Evolutionary conservation across 2,329 filamentous ascomycete species (phyloP).

Genomic region (Periconia sp.): DNA sequence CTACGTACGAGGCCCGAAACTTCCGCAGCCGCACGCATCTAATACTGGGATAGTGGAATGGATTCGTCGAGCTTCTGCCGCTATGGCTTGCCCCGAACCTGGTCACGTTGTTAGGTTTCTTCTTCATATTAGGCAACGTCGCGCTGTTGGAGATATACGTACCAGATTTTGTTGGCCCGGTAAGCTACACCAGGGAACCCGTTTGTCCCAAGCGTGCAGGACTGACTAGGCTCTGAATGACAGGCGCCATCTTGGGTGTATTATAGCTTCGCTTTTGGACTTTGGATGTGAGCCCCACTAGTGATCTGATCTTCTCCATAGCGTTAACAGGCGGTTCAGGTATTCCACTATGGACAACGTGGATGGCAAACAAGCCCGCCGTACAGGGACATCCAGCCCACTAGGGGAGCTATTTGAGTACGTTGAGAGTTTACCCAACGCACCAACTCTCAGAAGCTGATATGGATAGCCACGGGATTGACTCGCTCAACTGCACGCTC

Average conservation of each 20-base stretch:
- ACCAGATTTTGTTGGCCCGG: conserved; percentile 88
- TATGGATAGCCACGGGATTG: conserved; percentile 78
- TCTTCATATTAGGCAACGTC: conserved; percentile 89
- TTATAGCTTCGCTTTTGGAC: conserved; percentile 90
- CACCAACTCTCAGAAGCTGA: conserved; percentile 31
- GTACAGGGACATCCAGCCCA: conserved; percentile 93
- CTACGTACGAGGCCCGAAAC: conserved; percentile 71
- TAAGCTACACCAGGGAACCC: conserved; percentile 53
- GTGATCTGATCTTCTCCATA: too few species aligned
- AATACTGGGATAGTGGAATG: conserved; percentile 81
- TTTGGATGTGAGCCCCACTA: conserved; percentile 76
- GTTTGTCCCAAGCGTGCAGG: too few species aligned
- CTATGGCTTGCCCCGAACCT: conserved; percentile 98
- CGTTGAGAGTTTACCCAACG: conserved; percentile 37
- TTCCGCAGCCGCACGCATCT: conserved; percentile 18
- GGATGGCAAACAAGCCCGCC: conserved; percentile 94
- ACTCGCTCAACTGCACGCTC: conserved; percentile 95
- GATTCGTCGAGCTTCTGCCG: conserved; percentile 86
- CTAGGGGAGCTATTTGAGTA: conserved; percentile 94
- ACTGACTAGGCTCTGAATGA: conserved; percentile 17
- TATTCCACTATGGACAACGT: conserved; percentile 99
- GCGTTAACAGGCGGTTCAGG: conserved; percentile 39
- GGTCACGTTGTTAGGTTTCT: conserved; percentile 93
- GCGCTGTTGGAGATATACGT: conserved; percentile 76
- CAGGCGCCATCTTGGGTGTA: conserved; percentile 91